A percentile compares a stretch with the other conserved stretches of the same genome.
These are phyloP conservation scores for Podaxis sp. DNA, from an alignment of 768 basidiomycete genomes.

Conservation along the genomic window DNA sequence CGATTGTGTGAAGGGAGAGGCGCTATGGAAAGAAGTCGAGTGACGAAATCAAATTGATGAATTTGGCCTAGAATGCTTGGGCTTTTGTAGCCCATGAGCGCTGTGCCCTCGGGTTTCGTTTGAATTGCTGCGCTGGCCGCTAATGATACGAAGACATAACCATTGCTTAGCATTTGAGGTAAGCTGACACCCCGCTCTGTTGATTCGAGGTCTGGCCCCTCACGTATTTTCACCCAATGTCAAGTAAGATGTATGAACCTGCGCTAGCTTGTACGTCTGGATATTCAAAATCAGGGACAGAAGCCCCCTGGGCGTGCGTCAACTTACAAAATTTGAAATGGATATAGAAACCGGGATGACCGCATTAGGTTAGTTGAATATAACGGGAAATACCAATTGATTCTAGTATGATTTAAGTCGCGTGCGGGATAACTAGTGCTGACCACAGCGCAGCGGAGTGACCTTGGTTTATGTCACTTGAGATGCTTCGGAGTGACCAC, in stretches of 20 bases:
- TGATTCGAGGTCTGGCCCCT: neutral
- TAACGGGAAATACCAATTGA: neutral
- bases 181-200: neutral
- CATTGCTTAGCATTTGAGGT: neutral
- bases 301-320: neutral
- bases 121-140: neutral
- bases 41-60: neutral
- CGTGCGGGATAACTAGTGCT: neutral
- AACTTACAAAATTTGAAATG: neutral
- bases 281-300: neutral
- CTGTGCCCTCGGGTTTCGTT: neutral
- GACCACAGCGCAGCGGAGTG: neutral
- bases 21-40: neutral
- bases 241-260: neutral
- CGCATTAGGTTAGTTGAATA: neutral
- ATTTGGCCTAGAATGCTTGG: neutral
- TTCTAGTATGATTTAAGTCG: neutral
- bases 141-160: neutral
- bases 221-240: neutral
- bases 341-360: neutral
- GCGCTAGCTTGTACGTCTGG: neutral
- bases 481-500: neutral
- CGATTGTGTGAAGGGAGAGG: neutral
- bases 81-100: neutral
- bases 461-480: neutral